Conservation (phyloP, 208 protist species). For the Trypanosoma rangeli region DNA sequence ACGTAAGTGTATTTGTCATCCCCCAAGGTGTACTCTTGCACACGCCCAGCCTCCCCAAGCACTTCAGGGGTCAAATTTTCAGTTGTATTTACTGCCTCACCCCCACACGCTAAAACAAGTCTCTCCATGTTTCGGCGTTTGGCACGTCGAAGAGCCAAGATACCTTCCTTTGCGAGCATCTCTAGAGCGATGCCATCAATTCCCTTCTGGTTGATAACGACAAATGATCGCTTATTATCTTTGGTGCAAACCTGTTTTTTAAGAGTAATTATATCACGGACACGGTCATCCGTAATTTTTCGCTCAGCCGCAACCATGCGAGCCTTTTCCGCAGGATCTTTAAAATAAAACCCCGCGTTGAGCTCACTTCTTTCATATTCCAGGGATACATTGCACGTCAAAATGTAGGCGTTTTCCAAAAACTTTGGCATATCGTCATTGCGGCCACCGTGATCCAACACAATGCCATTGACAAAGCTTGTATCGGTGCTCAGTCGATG, state of each 20-base stretch:
- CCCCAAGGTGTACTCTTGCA: slow-evolving; percentile 98
- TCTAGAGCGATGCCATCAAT: slow-evolving; percentile 99
- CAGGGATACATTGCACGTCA: slow-evolving; percentile 99
- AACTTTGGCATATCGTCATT: slow-evolving; percentile 99
- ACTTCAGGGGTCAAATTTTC: slow-evolving; percentile 95
- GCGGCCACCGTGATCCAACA: slow-evolving; percentile 99
- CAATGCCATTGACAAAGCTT: slow-evolving; percentile 98
- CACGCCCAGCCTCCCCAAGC: slow-evolving; percentile 96
- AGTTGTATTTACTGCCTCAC: slow-evolving; percentile 97
- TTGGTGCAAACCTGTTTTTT: slow-evolving; percentile 97
- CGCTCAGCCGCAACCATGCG: slow-evolving; percentile 97
- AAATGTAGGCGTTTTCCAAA: slow-evolving; percentile 97
- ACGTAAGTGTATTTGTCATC: slow-evolving; percentile 99
- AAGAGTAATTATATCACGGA: slow-evolving; percentile 98
- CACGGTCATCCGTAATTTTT: slow-evolving; percentile 96
- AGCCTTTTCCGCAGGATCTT: slow-evolving; percentile 96
- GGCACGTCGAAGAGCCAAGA: slow-evolving; percentile 98
- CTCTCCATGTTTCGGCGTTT: slow-evolving; percentile 99
- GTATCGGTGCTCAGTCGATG: slow-evolving; percentile 97
- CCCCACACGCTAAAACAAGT: slow-evolving; percentile 97
- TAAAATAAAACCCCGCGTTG: slow-evolving; percentile 98
- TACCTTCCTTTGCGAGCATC: slow-evolving; percentile 98
- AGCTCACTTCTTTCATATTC: slow-evolving; percentile 99
- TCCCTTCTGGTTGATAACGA: slow-evolving; percentile 99
- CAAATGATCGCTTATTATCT: slow-evolving; percentile 95